Evolutionary conservation across 139 green algal genomes (phyloP), one percentile per base, ranked within the genome.

Genomic region (Coccomyxa sp.): DNA sequence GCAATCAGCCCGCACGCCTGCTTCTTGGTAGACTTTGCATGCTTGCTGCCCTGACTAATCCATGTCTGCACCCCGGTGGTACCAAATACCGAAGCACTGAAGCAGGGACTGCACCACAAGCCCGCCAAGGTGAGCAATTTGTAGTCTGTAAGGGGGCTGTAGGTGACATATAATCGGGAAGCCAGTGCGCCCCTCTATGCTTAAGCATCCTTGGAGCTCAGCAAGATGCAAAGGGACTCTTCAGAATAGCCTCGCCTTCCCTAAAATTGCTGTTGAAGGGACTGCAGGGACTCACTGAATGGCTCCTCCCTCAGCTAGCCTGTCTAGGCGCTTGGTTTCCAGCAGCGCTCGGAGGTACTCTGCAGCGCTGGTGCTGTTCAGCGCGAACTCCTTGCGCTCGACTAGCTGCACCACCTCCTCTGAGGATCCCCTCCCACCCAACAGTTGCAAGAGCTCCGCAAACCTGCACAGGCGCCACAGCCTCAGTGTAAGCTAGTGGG

Each of bases 341-440:
- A 96, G 90, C 31, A 98, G 84, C 8, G 95, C 95, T 14, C 90
- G 84, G 3, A 98, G 73, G 85, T 98, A 98, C 88, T 98, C 95
- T 0, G 87, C 86, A 34, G 93, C 86, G 39, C 95, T 91, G 8
- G 79, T 87, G 1, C 86, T 78, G 77, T 85, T 95, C 39, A 83
- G 76, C 0, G 82, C 83, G 39, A 85, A 87, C 18, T 75, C 70
- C 7, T 75, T 64, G 29, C 68, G 39, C 18, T 86, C 79, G 68
- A 89, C 78, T 7, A 81, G 78, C 40, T 78, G 64, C n/a, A 88
- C 12, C 54, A 91, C 86, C 68, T 86, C 81, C 12, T 34, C 31
- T 16, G 79, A 78, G 31, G 82, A 37, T 22, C 18, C 14, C 40
- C 24, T 29, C 14, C 64, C n/a, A 34, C 35, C 35, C n/a, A 71